Conservation (phyloP, 2,329 filamentous ascomycete species). For the Ophiostoma populinum region DNA sequence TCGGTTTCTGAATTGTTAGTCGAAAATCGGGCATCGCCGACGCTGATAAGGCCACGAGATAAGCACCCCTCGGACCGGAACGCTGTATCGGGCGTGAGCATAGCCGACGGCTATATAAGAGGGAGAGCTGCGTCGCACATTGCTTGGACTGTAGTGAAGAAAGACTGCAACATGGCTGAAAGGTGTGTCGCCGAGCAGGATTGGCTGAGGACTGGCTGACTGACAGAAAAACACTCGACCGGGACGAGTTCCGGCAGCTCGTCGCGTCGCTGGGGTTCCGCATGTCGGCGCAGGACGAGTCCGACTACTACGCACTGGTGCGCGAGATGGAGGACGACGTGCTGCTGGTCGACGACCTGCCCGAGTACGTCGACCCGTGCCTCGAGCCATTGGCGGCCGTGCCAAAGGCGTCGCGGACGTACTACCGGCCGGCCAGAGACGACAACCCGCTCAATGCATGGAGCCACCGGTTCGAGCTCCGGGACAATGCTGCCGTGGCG, state of each 20-base stretch:
- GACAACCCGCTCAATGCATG: constrained; percentile 20
- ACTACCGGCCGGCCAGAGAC: constrained; percentile 11
- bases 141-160: no score
- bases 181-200: not conserved
- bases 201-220: not conserved
- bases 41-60: no score
- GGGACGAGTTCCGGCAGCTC: constrained; percentile 8
- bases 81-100: no score
- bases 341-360: constrained; percentile 12
- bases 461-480: constrained; percentile 17
- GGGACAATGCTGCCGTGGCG: constrained; percentile 5
- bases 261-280: constrained; percentile 8
- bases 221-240: constrained; percentile 4
- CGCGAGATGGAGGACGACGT: constrained; percentile 15
- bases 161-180: not conserved
- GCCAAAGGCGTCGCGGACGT: constrained; percentile 10
- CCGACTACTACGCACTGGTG: constrained; percentile 16
- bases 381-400: constrained; percentile 11
- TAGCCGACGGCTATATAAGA: no score
- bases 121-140: no score
- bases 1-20: no score
- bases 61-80: no score
- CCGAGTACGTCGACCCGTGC: constrained; percentile 15
- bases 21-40: no score
- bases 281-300: constrained; percentile 13